A percentile compares a stretch with the other conserved stretches of the same genome.
Conservation (phyloP, 2,329 filamentous ascomycete genomes). For the Lecanicillium sp. region DNA sequence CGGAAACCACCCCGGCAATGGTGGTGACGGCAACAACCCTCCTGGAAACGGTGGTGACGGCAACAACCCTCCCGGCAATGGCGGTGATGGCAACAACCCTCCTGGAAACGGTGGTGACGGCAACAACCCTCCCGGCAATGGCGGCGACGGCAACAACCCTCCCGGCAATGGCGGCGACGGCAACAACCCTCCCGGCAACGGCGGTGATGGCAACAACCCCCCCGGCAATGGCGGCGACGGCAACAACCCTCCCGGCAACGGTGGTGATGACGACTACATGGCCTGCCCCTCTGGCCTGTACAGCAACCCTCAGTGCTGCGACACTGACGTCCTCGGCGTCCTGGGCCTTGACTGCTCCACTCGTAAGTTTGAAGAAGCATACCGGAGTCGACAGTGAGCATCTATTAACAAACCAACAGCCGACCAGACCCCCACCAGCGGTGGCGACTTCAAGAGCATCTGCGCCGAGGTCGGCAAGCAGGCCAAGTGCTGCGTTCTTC, state of each 20-base stretch:
- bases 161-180: background rate
- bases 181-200: background rate
- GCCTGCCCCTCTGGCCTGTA: slow-evolving; percentile 15
- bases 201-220: background rate
- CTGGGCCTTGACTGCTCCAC: slow-evolving; percentile 35
- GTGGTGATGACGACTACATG: background rate
- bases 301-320: slow-evolving; percentile 35
- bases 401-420: background rate
- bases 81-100: background rate
- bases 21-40: background rate
- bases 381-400: no score
- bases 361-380: slow-evolving; percentile 1
- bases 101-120: slow-evolving; percentile 1
- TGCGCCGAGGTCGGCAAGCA: slow-evolving; percentile 38
- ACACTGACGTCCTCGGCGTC: slow-evolving; percentile 38
- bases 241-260: background rate
- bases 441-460: slow-evolving; percentile 13
- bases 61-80: slow-evolving; percentile 2
- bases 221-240: background rate
- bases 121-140: background rate
- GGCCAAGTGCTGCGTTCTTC: slow-evolving; percentile 45
- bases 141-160: background rate
- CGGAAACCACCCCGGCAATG: background rate
- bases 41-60: background rate
- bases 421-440: background rate